These are phyloP conservation scores for Tilletia caries DNA, from an alignment of 1,284 basidiomycete species.

Conservation along the genomic window DNA sequence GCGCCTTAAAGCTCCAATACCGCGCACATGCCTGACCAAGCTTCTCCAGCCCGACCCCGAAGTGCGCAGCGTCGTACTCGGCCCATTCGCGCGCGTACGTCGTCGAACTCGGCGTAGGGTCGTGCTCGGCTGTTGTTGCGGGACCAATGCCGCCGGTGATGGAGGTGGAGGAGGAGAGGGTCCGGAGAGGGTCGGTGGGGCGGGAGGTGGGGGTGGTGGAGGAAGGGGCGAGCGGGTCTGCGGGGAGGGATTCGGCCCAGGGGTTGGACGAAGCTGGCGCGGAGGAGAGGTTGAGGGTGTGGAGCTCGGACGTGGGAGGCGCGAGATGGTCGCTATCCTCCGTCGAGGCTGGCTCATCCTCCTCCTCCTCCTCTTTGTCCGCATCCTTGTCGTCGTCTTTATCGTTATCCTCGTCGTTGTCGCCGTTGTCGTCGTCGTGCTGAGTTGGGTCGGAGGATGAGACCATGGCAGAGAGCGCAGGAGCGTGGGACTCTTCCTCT, in stretches of 20 bases:
- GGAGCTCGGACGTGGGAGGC: neutral
- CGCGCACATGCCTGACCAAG: neutral
- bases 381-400: neutral
- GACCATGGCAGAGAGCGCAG: no score
- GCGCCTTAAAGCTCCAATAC: neutral
- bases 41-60: slow-evolving; percentile 11
- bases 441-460: neutral
- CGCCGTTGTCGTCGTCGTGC: neutral
- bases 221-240: slow-evolving; percentile 7
- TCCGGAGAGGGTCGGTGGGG: neutral
- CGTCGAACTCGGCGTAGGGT: neutral
- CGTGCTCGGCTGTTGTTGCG: no score
- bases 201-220: neutral
- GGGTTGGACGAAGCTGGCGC: neutral
- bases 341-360: neutral
- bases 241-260: neutral
- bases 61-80: slow-evolving; percentile 4
- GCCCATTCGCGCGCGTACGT: slow-evolving; percentile 3
- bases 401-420: neutral
- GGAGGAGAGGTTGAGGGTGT: slow-evolving; percentile 2
- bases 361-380: neutral
- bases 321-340: neutral
- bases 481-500: no score
- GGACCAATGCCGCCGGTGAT: neutral
- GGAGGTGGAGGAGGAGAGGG: neutral